Conservation (phyloP, 2,329 filamentous ascomycete species). For the Fusarium nanum region DNA sequence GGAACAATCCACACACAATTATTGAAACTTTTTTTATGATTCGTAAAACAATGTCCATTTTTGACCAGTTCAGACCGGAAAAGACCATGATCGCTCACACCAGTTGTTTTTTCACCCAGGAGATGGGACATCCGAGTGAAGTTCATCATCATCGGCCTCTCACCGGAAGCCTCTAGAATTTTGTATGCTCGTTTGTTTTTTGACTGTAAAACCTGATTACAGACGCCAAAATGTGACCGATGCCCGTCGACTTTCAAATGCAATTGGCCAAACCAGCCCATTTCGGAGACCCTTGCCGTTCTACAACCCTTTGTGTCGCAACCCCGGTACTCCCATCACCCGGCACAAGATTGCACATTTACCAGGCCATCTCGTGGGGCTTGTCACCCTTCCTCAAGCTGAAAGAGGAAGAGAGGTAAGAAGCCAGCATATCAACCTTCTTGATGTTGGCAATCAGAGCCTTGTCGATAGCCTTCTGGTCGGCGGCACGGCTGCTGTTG, state of each 20-base stretch:
- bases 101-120: constrained; percentile 33
- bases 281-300: constrained; percentile 59
- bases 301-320: constrained; percentile 57
- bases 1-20: constrained; percentile 22
- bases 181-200: constrained; percentile 59
- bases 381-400: constrained; percentile 99
- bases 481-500: constrained; percentile 88
- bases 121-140: constrained; percentile 41
- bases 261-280: constrained; percentile 71
- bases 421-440: constrained; percentile 94
- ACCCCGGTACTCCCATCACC: constrained; percentile 47
- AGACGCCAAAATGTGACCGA: constrained; percentile 75
- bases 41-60: constrained; percentile 36
- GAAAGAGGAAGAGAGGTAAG: constrained; percentile 96
- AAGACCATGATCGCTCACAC: constrained; percentile 31
- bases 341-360: constrained; percentile 61
- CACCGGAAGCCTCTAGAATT: constrained; percentile 52
- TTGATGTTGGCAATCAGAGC: constrained; percentile 94
- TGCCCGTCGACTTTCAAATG: constrained; percentile 73
- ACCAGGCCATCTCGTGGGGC: constrained; percentile 99
- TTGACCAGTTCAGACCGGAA: constrained; percentile 24
- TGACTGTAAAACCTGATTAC: constrained; percentile 74
- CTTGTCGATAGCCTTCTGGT: constrained; percentile 99
- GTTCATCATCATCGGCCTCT: constrained; percentile 50
- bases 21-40: constrained; percentile 25